Percentiles rank a stretch among this genome's conserved stretches.
Conservation (phyloP, 108 stramenopile species). For the Nitzschia putrida region DNA sequence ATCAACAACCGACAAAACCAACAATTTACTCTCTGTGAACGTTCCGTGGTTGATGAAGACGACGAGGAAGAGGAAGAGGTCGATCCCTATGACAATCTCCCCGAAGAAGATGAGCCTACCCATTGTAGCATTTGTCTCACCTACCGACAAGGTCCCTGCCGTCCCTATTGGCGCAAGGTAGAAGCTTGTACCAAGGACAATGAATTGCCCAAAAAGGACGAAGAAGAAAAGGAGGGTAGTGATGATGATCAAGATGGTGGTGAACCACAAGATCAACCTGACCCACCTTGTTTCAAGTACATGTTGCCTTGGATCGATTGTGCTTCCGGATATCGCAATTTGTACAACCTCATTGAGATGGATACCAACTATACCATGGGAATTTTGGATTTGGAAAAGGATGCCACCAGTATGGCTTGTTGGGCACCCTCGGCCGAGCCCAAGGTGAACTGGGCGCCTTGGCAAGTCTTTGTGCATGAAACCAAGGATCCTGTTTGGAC, state of each 20-base stretch:
- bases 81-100: constrained; percentile 69
- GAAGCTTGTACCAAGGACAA: constrained; percentile 86
- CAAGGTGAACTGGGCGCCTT: constrained; percentile 44
- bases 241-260: constrained; percentile 22
- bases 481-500: neutral
- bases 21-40: too few relatives aligned
- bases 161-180: constrained; percentile 78
- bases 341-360: constrained; percentile 62
- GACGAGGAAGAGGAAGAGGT: constrained; percentile 37
- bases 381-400: constrained; percentile 43
- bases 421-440: constrained; percentile 30
- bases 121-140: constrained; percentile 81
- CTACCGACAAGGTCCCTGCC: constrained; percentile 86
- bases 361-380: constrained; percentile 58
- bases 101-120: constrained; percentile 78
- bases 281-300: constrained; percentile 61
- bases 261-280: constrained; percentile 36
- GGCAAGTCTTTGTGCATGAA: constrained; percentile 26
- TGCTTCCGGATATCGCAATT: constrained; percentile 63
- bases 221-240: constrained; percentile 41
- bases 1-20: neutral
- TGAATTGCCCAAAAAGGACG: constrained; percentile 55
- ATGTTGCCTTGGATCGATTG: constrained; percentile 80
- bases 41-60: neutral
- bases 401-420: constrained; percentile 11